Percentiles rank a stretch among this genome's conserved stretches.
These are phyloP conservation scores for Kernera saxatilis DNA, from an alignment of 345 rosid species.

Conservation along the genomic window DNA sequence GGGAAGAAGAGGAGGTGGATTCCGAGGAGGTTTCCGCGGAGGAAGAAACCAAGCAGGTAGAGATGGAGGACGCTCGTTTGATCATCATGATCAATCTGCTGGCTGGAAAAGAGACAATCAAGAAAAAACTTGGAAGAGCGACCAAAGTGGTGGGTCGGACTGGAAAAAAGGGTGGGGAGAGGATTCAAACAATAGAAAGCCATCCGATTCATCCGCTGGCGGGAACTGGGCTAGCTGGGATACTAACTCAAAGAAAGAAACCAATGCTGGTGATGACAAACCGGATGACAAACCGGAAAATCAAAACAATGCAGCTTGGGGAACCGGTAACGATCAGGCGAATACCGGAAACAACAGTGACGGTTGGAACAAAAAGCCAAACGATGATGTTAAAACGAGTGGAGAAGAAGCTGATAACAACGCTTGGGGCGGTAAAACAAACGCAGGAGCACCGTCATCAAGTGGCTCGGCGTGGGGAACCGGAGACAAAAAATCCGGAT, in stretches of 20 bases:
- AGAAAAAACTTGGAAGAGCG: constrained; percentile 25
- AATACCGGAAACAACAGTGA: constrained; percentile 12
- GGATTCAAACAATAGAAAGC: constrained; percentile 13
- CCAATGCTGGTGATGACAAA: constrained; percentile 7
- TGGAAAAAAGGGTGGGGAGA: constrained; percentile 30
- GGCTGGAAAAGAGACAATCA: constrained; percentile 29
- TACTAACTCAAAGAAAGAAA: constrained; percentile 14
- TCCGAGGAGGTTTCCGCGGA: constrained; percentile 32
- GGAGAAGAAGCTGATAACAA: neutral
- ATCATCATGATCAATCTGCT: constrained; percentile 25
- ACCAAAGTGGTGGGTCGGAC: constrained; percentile 22
- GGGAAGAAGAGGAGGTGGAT: constrained; percentile 31
- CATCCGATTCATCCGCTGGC: constrained; percentile 8
- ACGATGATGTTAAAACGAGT: neutral
- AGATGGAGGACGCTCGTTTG: constrained; percentile 24
- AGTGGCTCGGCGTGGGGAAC: constrained; percentile 14
- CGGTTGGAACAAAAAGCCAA: constrained; percentile 18
- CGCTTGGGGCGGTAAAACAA: constrained; percentile 17
- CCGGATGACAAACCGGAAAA: neutral
- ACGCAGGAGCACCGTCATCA: constrained; percentile 1
- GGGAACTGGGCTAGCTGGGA: constrained; percentile 24
- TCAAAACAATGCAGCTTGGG: constrained; percentile 28
- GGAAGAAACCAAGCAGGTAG: constrained; percentile 32
- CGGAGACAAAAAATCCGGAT: constrained; percentile 5
- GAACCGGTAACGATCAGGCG: constrained; percentile 1